Evolutionary conservation across 768 basidiomycete genomes (phyloP).

Genomic region (Leccinum truebloodii): DNA sequence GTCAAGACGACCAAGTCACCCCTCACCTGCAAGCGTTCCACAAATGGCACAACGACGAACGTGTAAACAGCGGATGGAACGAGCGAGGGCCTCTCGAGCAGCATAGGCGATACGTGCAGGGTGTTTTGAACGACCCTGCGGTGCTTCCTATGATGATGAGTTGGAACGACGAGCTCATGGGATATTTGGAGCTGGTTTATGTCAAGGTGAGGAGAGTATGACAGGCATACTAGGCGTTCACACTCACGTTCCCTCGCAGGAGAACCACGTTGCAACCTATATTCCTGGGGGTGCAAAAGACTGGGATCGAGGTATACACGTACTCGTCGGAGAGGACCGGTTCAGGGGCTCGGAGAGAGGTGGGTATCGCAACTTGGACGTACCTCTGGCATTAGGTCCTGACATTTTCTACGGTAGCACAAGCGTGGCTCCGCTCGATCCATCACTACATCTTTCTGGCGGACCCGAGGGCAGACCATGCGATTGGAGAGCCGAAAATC

Average conservation of each 20-base stretch:
- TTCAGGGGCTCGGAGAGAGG: conserved; percentile 45
- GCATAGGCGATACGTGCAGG: conserved; percentile 42
- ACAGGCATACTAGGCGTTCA: background rate
- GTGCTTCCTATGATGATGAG: conserved; percentile 45
- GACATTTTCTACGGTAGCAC: conserved; percentile 12
- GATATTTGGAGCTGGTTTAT: conserved; percentile 47
- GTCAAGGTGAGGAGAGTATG: conserved; percentile 39
- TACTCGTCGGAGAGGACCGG: conserved; percentile 48
- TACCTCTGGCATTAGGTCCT: background rate
- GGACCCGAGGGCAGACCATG: conserved; percentile 42
- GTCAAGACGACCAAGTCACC: conserved; percentile 10
- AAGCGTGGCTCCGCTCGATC: conserved; percentile 29
- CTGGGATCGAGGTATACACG: conserved; percentile 42
- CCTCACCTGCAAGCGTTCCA: conserved; percentile 47
- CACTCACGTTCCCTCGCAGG: conserved; percentile 9
- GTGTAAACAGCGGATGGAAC: conserved; percentile 47
- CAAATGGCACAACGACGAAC: conserved; percentile 49
- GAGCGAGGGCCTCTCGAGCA: conserved; percentile 45
- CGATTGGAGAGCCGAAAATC: conserved; percentile 44
- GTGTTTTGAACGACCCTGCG: conserved; percentile 38
- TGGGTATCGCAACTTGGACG: conserved; percentile 25
- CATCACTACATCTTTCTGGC: conserved; percentile 45
- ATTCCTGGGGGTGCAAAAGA: conserved; percentile 31
- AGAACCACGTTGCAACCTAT: conserved; percentile 26
- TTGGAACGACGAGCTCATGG: conserved; percentile 46